A percentile compares a stretch with the other conserved stretches of the same genome.
Conservation (phyloP, 331 rosid genomes). For the Rhamnella rubrinervis region DNA sequence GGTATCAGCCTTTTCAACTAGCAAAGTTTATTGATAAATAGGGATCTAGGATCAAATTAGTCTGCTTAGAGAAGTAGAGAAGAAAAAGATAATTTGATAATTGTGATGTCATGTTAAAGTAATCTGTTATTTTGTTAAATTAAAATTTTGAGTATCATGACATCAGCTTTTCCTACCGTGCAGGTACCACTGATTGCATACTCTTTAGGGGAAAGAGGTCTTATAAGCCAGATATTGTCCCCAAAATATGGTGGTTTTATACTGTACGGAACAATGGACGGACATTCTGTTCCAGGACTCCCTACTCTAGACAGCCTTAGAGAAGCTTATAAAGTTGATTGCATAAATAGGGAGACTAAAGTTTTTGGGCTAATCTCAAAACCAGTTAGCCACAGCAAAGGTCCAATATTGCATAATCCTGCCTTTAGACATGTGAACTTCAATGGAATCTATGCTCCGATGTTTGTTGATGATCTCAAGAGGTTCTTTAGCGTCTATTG, state of each 20-base stretch:
- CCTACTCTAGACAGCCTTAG: conserved; percentile 33
- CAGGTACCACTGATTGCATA: conserved; percentile 48
- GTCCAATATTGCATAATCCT: conserved; percentile 51
- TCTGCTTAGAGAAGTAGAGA: no score
- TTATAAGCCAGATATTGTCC: conserved; percentile 44
- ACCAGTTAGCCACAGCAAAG: conserved; percentile 55
- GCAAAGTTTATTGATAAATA: no score
- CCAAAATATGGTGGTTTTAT: conserved; percentile 48
- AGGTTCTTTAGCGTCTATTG: conserved; percentile 39
- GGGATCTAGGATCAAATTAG: no score
- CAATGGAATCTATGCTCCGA: conserved; percentile 49
- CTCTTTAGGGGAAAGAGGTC: conserved; percentile 45
- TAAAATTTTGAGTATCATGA: no score
- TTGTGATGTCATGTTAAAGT: no score
- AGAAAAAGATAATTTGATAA: no score
- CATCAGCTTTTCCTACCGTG: conserved; percentile 12
- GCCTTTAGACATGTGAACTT: conserved; percentile 36
- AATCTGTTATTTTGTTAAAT: no score
- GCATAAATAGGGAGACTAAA: conserved; percentile 33
- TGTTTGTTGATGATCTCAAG: conserved; percentile 47
- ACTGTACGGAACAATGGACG: conserved; percentile 39
- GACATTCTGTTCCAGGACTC: conserved; percentile 33
- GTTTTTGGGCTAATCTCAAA: conserved; percentile 53
- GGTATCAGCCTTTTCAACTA: no score
- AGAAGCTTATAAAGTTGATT: conserved; percentile 34